Evolutionary conservation across 768 basidiomycete genomes (phyloP).

Genomic region (Termitomyces sp.): DNA sequence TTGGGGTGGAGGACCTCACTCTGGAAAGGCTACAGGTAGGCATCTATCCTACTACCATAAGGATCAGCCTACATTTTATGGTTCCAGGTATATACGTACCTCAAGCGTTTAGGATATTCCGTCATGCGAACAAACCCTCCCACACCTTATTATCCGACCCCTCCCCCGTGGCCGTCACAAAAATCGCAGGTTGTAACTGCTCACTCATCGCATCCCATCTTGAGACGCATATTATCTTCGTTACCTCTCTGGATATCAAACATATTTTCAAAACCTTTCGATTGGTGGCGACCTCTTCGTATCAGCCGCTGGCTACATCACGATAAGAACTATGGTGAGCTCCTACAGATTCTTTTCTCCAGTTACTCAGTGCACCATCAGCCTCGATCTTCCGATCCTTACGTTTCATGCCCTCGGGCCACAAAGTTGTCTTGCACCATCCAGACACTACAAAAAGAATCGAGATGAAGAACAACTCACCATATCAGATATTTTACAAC

Average conservation of each 20-base stretch:
- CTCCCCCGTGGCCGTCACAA: slow-evolving; percentile 27
- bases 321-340: slow-evolving; percentile 48
- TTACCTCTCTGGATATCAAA: slow-evolving; percentile 28
- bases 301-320: slow-evolving; percentile 42
- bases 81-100: slow-evolving; percentile 81
- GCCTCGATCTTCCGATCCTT: slow-evolving; percentile 64
- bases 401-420: slow-evolving; percentile 68
- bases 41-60: neutral
- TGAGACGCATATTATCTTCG: slow-evolving; percentile 27
- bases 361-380: slow-evolving; percentile 21
- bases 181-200: slow-evolving; percentile 8
- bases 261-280: slow-evolving; percentile 25
- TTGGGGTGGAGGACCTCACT: slow-evolving; percentile 71
- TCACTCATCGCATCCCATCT: slow-evolving; percentile 18
- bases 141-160: slow-evolving; percentile 24
- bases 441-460: slow-evolving; percentile 15
- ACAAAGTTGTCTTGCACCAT: slow-evolving; percentile 39
- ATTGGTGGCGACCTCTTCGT: slow-evolving; percentile 66
- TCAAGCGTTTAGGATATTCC: slow-evolving; percentile 87
- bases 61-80: neutral
- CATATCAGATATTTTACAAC: slow-evolving; percentile 84
- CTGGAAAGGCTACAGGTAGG: slow-evolving; percentile 86
- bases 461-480: slow-evolving; percentile 28
- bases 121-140: slow-evolving; percentile 60
- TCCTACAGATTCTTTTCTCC: neutral